Evolutionary conservation across 495 filamentous ascomycete genomes (phyloP), one percentile per base, ranked within the genome.

Genomic region (Pyrenula aspistea): DNA sequence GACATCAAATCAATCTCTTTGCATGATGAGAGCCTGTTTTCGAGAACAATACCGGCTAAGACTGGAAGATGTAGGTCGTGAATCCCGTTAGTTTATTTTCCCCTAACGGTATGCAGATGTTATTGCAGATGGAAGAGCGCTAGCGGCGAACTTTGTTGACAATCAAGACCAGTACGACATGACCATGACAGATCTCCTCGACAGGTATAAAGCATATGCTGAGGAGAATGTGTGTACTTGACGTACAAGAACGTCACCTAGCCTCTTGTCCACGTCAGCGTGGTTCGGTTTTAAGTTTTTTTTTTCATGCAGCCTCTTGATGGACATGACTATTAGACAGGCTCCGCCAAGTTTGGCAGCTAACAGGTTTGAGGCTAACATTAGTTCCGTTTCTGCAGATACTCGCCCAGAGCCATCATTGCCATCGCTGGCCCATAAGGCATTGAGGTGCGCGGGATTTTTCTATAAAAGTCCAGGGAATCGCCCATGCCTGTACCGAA

Each of bases 391-490:
- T 75, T 76, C 54, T 83, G 70, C 58, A 85, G 61, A 57, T 83
- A 82, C 65, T 89, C 85, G 10, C 77, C 83, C 55, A 88, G 62
- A 0, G 81, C 82, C 78, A 87, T 84, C 25, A 87, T 84, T 1
- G 83, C 84, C 85, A 89, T 88, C 0, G 85, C 83, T 64, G 88
- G 86, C 1, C 86, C 86, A 62, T 88, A 88, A 22, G 84, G 86
- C 86, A 89, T 89, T 50, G 80, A 79, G 0, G 86, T 90, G 2
- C 79, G 60, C 0, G 77, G 77, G 60, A 90, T 88, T 50, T 80
- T 71, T 66, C 82, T 81, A 59, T 90, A 90, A 62, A 85, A 83
- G 57, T 88, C 75, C 56, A 87, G 67, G 12, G 67, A 76, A 56
- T 77, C 68, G 0, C 85, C 85, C 82, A 90, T 88, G 0, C 73